phyloP scores from a whole-genome alignment of 257 asterid species.

The Solanum lignicaule region DNA sequence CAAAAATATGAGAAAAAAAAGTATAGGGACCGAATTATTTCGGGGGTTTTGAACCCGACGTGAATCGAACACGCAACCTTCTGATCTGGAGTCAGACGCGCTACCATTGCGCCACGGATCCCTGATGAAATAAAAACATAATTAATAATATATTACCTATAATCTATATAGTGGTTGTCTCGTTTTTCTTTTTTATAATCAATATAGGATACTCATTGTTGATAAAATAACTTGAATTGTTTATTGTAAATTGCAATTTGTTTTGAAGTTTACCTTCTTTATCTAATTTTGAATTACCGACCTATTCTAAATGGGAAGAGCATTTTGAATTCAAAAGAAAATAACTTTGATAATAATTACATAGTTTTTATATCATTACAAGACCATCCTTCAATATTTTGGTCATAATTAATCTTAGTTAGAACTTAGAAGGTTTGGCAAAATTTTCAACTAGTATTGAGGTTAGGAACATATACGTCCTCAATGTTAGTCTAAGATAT shows the following conservation, averaged over 20 bases:
- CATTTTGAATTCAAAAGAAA: too few species aligned
- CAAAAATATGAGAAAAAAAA: too few species aligned
- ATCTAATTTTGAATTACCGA: not conserved
- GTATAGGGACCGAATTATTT: not conserved
- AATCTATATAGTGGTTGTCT: not conserved
- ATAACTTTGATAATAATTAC: not conserved
- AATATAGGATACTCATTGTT: too few species aligned
- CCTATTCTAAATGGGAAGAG: not conserved
- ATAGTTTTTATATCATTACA: too few species aligned
- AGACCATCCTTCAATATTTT: not conserved
- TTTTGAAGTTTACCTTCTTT: not conserved
- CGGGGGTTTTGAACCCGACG: conserved; percentile 48
- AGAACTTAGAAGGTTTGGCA: not conserved
- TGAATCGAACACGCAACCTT: conserved; percentile 98
- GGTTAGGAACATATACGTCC: not conserved
- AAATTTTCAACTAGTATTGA: not conserved
- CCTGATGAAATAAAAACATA: accelerated
- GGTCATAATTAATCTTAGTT: not conserved
- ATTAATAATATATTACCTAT: too few species aligned
- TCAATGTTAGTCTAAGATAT: not conserved
- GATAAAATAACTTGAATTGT: too few species aligned
- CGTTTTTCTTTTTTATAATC: not conserved
- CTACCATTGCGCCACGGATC: conserved; percentile 47
- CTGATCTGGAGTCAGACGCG: conserved; percentile 99
- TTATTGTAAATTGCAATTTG: not conserved